A percentile compares a stretch with the other conserved stretches of the same genome.
phyloP scores from a whole-genome alignment of 2,329 filamentous ascomycete genomes.

The Beauveria sp. region DNA sequence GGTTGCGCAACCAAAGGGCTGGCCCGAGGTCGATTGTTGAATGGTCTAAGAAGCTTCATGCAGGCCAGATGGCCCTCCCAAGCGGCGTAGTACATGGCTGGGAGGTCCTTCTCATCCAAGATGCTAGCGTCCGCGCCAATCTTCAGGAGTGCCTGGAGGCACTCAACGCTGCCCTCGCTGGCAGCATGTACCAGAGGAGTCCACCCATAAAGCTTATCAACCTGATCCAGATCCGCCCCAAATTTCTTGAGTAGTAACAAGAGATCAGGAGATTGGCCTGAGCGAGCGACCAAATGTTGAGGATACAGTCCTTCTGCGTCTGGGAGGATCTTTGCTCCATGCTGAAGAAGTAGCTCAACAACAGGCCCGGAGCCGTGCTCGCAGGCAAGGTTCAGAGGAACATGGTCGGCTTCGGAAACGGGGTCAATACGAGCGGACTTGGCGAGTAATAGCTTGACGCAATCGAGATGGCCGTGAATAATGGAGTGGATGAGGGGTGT shows the following conservation, averaged over 20 bases:
- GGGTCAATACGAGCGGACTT: constrained; percentile 81
- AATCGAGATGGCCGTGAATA: constrained; percentile 74
- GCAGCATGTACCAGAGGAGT: constrained; percentile 93
- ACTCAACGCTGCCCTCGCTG: constrained; percentile 89
- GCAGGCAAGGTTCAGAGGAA: constrained; percentile 89
- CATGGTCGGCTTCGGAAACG: constrained; percentile 78
- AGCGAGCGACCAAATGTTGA: constrained; percentile 91
- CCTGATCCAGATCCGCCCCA: constrained; percentile 82
- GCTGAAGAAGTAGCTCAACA: constrained; percentile 74
- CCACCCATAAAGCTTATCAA: constrained; percentile 96
- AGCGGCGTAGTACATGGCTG: constrained; percentile 95
- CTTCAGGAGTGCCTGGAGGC: constrained; percentile 72
- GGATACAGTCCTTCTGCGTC: constrained; percentile 95
- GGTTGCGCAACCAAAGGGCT: constrained; percentile 38
- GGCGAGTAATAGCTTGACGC: constrained; percentile 69
- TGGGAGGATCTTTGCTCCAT: constrained; percentile 74
- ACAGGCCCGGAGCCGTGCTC: constrained; percentile 84
- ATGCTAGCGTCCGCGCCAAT: constrained; percentile 71
- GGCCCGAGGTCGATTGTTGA: constrained; percentile 35
- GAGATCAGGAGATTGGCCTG: constrained; percentile 72
- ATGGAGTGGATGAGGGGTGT: constrained; percentile 93
- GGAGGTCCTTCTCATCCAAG: constrained; percentile 84
- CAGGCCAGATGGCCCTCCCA: constrained; percentile 96
- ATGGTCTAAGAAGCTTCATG: constrained; percentile 74
- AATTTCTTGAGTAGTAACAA: constrained; percentile 75